Conservation (phyloP, 2,329 filamentous ascomycete species). For the Claviceps sp. region DNA sequence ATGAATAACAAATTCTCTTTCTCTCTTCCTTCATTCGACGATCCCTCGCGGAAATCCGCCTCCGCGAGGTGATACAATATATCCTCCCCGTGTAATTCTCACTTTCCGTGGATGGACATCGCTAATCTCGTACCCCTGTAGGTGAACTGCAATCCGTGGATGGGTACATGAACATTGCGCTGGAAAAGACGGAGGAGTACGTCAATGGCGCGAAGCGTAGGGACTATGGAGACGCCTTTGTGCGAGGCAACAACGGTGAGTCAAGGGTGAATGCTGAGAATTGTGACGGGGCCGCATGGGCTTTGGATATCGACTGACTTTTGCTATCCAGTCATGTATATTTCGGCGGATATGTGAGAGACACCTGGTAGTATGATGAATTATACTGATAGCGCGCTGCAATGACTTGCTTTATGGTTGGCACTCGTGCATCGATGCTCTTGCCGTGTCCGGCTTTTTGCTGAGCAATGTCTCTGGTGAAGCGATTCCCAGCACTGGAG, state of each 20-base stretch:
- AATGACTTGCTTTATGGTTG: background rate
- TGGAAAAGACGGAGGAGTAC: conserved; percentile 89
- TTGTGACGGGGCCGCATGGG: background rate
- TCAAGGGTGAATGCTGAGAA: background rate
- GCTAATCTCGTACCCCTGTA: conserved; percentile 21
- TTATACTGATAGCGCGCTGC: conserved; percentile 6
- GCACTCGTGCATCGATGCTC: no score
- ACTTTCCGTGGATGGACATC: no score
- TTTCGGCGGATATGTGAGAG: conserved; percentile 44
- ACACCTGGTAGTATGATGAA: conserved; percentile 6
- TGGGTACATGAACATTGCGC: conserved; percentile 98
- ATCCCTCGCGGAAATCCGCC: background rate
- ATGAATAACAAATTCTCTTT: no score
- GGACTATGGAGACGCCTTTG: conserved; percentile 87
- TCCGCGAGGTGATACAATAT: background rate
- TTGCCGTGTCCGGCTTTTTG: no score
- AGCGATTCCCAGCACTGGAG: no score
- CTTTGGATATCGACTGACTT: background rate
- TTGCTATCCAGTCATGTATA: conserved; percentile 48
- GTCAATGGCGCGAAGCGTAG: conserved; percentile 73
- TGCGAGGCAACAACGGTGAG: conserved; percentile 88
- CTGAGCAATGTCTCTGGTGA: no score
- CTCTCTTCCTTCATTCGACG: no score
- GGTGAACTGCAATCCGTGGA: conserved; percentile 94
- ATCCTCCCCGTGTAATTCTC: no score